Conservation (phyloP, 2,329 filamentous ascomycete genomes). For the Shiraia sp. region DNA sequence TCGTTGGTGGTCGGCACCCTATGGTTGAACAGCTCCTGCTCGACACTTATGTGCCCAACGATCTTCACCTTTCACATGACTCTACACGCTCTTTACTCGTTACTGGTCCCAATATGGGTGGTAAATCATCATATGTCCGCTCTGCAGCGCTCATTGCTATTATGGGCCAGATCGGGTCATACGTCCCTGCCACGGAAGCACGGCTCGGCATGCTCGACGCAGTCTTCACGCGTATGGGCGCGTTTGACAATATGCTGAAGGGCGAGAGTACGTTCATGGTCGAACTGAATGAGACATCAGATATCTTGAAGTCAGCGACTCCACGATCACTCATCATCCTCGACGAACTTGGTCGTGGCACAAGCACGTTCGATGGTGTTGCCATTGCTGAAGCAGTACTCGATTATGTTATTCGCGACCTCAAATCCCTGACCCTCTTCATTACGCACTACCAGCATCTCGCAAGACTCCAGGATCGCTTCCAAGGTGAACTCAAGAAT, state of each 20-base stretch:
- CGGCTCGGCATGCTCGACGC: slow-evolving; percentile 83
- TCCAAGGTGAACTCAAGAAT: slow-evolving; percentile 72
- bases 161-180: slow-evolving; percentile 93
- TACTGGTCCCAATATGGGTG: slow-evolving; percentile 98
- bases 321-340: slow-evolving; percentile 85
- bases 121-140: slow-evolving; percentile 96
- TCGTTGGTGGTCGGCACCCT: slow-evolving; percentile 80
- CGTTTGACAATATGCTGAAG: slow-evolving; percentile 92
- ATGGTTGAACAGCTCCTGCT: slow-evolving; percentile 93
- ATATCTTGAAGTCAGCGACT: slow-evolving; percentile 88
- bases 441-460: slow-evolving; percentile 97
- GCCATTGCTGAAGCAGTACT: slow-evolving; percentile 94
- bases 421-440: slow-evolving; percentile 82
- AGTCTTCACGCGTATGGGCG: slow-evolving; percentile 94
- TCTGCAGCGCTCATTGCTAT: slow-evolving; percentile 89
- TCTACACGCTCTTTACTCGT: slow-evolving; percentile 75
- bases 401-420: slow-evolving; percentile 76
- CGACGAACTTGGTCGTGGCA: slow-evolving; percentile 92
- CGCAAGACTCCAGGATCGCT: slow-evolving; percentile 70
- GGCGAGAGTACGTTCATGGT: slow-evolving; percentile 98
- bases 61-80: slow-evolving; percentile 66
- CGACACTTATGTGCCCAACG: slow-evolving; percentile 88
- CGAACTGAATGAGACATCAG: slow-evolving; percentile 87
- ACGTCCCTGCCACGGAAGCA: slow-evolving; percentile 79
- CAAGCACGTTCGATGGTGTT: slow-evolving; percentile 92